phyloP scores from a whole-genome alignment of 768 basidiomycete genomes.

The Cystobasidium ongulense region DNA sequence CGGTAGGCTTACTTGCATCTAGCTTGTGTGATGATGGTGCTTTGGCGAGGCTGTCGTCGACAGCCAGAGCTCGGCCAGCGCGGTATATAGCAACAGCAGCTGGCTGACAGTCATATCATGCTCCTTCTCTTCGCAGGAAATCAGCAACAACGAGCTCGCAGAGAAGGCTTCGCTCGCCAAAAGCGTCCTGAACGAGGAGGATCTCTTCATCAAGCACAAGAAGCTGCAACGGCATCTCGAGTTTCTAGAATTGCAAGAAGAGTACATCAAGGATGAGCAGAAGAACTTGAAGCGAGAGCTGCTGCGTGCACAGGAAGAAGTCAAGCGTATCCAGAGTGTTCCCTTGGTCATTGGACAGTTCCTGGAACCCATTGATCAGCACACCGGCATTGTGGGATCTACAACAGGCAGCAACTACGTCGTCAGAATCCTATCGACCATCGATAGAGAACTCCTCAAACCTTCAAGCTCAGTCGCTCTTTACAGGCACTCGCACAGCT shows the following conservation, averaged over 20 bases:
- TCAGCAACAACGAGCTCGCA: constrained; percentile 15
- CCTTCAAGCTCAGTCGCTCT: constrained; percentile 96
- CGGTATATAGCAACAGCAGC: too few relatives aligned
- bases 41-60: too few relatives aligned
- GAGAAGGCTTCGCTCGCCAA: constrained; percentile 16
- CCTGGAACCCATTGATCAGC: constrained; percentile 95
- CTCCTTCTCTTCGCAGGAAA: neutral
- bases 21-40: too few relatives aligned
- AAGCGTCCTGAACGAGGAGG: constrained; percentile 51
- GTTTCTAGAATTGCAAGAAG: constrained; percentile 78
- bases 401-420: constrained; percentile 98
- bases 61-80: too few relatives aligned
- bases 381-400: constrained; percentile 90
- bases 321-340: constrained; percentile 96
- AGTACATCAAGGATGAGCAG: constrained; percentile 98
- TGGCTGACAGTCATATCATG: neutral
- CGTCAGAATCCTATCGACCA: constrained; percentile 88
- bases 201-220: constrained; percentile 95
- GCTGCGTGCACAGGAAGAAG: constrained; percentile 96
- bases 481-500: constrained; percentile 94
- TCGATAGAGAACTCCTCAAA: constrained; percentile 93
- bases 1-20: neutral
- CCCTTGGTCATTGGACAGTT: constrained; percentile 99
- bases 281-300: constrained; percentile 95
- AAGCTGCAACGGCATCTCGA: constrained; percentile 89